Evolutionary conservation across 73 alveolate species (phyloP).

Genomic region (Tetrahymena borealis): DNA sequence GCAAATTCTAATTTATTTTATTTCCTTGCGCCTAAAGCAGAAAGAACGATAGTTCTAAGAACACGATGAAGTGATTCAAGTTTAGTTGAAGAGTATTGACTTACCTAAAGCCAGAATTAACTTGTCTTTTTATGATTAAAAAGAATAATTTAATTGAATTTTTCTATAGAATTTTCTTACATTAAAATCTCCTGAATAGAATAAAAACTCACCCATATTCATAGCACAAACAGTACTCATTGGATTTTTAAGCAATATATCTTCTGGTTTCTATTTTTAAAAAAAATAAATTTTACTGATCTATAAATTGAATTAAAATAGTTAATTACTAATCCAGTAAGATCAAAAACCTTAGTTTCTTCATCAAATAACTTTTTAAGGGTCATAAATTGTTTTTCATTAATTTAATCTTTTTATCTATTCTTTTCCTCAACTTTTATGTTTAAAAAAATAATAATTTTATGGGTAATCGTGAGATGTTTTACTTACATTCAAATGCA

Average conservation of each 20-base stretch:
- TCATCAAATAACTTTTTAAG: not conserved
- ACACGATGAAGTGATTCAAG: not conserved
- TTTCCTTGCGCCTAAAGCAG: not conserved
- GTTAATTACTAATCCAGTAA: not conserved
- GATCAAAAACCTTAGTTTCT: not conserved
- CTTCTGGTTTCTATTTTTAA: not conserved
- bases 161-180: not conserved
- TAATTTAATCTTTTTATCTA: not conserved
- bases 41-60: not conserved
- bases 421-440: not conserved
- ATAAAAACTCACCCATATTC: not conserved
- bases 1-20: not conserved
- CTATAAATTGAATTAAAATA: not conserved
- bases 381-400: not conserved
- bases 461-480: no score
- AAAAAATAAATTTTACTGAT: not conserved
- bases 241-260: not conserved
- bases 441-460: no score
- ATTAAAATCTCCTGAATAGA: not conserved
- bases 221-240: not conserved
- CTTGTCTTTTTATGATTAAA: no score
- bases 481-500: not conserved
- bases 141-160: no score
- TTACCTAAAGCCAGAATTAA: not conserved
- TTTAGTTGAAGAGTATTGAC: not conserved